Evolutionary conservation across 163 green algal genomes (phyloP), one percentile per base, ranked within the genome.

Genomic region (Coccomyxa subellipsoidea): DNA sequence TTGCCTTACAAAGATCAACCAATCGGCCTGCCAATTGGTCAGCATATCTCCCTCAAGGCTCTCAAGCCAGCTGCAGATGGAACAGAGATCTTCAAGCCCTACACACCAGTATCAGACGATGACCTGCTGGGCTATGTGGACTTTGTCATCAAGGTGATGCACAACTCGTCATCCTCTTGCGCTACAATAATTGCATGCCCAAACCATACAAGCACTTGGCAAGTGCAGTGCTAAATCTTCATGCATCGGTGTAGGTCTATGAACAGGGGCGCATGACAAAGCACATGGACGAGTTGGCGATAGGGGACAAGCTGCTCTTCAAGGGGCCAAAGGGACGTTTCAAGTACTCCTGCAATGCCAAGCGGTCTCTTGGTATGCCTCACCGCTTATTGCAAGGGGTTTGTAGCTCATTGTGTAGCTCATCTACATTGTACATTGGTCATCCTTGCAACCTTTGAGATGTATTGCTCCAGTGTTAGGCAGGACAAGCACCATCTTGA

Each of bases 261-360:
- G 89, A 90, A 0, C 77, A 94, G 38, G 94, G 94, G 75, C 90
- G 92, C 69, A 96, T 98, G 91, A 91, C 84, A 31, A 92, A 95
- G 83, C 86, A 94, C 82, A 89, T 99, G 54, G 95, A 98, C 40
- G 83, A 25, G 23, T 83, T 99, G 66, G 82, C 85, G 3, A 87
- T 99, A 10, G 96, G 96, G 1, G 95, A 99, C 88, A 91, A 34
- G 25, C 92, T 99, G 27, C 90, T 96, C 32, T 92, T 97, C 53
- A 97, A 97, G 89, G 96, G 96, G 1, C 96, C 96, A 1, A 83
- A 95, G 66, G 96, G 96, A 0, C 93, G 97, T 86, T 94, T 98
- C 73, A 79, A 92, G 38, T 99, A 98, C 88, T 71, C 95, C 91
- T 90, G 91, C 27, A 94, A 94, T 82, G 85, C 82, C 36, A 94